Percentiles rank a stretch among this genome's conserved stretches.
phyloP scores from a whole-genome alignment of 1,139 yeast genomes.

The Pichia sp. region DNA sequence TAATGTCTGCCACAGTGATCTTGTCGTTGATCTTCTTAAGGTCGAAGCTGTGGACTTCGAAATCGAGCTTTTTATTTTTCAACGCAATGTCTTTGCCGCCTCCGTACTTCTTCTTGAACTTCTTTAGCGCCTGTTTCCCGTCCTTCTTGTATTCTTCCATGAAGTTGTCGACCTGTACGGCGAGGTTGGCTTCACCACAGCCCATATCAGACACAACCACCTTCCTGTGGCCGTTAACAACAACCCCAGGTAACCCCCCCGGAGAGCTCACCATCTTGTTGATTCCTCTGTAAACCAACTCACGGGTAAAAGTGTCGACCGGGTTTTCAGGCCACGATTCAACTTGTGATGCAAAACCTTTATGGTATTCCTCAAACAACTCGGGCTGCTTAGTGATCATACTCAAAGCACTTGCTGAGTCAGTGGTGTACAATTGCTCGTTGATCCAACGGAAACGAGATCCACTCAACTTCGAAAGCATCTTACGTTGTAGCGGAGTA shows the following conservation, averaged over 20 bases:
- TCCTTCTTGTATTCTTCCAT: slow-evolving; percentile 33
- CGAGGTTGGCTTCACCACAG: slow-evolving; percentile 92
- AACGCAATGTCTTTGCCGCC: slow-evolving; percentile 25
- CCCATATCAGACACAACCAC: slow-evolving; percentile 97
- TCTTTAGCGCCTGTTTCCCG: slow-evolving; percentile 34
- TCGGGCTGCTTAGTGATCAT: slow-evolving; percentile 78
- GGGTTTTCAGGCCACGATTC: slow-evolving; percentile 98
- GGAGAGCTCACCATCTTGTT: slow-evolving; percentile 80
- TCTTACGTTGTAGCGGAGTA: slow-evolving; percentile 90
- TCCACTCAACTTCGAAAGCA: slow-evolving; percentile 92
- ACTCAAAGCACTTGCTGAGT: slow-evolving; percentile 70
- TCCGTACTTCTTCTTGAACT: slow-evolving; percentile 33
- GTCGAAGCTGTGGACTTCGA: slow-evolving; percentile 84
- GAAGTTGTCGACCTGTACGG: slow-evolving; percentile 57
- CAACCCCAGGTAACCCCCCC: slow-evolving; percentile 81
- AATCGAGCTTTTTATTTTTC: slow-evolving; percentile 39
- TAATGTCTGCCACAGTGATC: slow-evolving; percentile 93
- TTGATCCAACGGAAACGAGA: slow-evolving; percentile 97
- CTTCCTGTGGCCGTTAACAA: slow-evolving; percentile 33
- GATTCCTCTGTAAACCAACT: slow-evolving; percentile 54
- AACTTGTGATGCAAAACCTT: slow-evolving; percentile 91
- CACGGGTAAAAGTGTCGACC: slow-evolving; percentile 77
- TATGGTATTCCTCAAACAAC: slow-evolving; percentile 89
- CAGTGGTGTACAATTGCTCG: slow-evolving; percentile 84
- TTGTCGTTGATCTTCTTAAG: slow-evolving; percentile 79